Conservation (phyloP, 345 rosid species). For the Isatis tinctoria region DNA sequence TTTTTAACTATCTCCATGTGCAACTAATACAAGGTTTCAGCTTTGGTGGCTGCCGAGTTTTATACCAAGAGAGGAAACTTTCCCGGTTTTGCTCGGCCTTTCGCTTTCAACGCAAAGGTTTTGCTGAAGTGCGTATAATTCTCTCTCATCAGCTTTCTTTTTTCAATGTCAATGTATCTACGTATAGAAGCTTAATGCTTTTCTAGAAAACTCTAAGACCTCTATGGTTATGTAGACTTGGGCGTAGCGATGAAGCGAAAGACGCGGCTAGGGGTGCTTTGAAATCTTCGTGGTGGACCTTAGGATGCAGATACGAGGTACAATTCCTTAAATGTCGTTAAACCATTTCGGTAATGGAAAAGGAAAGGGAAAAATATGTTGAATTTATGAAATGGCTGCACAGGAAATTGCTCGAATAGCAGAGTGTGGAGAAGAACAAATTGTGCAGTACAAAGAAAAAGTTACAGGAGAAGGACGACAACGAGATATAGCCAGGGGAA, state of each 20-base stretch:
- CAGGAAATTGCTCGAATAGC: slow-evolving; percentile 68
- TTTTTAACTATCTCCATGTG: slow-evolving; percentile 15
- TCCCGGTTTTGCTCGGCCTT: slow-evolving; percentile 82
- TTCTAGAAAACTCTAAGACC: slow-evolving; percentile 21
- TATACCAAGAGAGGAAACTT: slow-evolving; percentile 68
- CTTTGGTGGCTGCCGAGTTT: slow-evolving; percentile 87
- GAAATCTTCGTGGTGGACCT: slow-evolving; percentile 96
- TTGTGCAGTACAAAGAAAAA: slow-evolving; percentile 64
- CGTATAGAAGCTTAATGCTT: neutral
- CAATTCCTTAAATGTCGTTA: neutral
- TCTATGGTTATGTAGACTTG: slow-evolving; percentile 45
- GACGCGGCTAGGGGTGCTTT: slow-evolving; percentile 91
- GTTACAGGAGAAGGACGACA: slow-evolving; percentile 61
- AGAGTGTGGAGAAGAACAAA: slow-evolving; percentile 80
- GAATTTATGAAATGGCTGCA: neutral
- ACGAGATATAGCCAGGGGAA: slow-evolving; percentile 71
- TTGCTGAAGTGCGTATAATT: slow-evolving; percentile 56
- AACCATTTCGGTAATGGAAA: neutral
- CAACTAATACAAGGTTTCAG: slow-evolving; percentile 59
- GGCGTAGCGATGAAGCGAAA: slow-evolving; percentile 69
- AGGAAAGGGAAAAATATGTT: neutral
- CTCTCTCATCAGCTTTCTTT: slow-evolving; percentile 3
- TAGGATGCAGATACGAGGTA: slow-evolving; percentile 77
- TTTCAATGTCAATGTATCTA: neutral
- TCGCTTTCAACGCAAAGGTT: slow-evolving; percentile 71